Percentiles rank a stretch among this genome's conserved stretches.
These are phyloP conservation scores for Isabelozyma pseudorhagii DNA, from an alignment of 805 yeast genomes.

Conservation along the genomic window DNA sequence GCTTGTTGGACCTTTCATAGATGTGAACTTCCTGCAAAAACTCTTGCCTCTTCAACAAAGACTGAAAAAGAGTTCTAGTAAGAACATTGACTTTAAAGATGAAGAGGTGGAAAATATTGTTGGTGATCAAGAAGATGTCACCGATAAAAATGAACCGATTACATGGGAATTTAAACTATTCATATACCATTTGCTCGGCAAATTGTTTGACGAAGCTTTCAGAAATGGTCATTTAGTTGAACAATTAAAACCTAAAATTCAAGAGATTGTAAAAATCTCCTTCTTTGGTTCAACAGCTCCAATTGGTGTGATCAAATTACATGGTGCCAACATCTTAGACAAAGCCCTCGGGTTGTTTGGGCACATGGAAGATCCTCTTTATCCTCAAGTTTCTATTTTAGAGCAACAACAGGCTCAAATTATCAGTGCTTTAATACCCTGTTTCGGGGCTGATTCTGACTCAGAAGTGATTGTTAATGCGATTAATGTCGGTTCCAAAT, in stretches of 20 bases:
- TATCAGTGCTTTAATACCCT: conserved; percentile 83
- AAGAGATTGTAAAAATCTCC: conserved; percentile 72
- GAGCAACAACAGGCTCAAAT: conserved; percentile 96
- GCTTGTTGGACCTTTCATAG: conserved; percentile 39
- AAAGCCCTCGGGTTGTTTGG: conserved; percentile 61
- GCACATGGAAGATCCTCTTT: conserved; percentile 64
- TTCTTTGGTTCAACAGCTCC: conserved; percentile 79
- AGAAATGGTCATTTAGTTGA: conserved; percentile 36
- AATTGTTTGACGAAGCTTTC: conserved; percentile 38
- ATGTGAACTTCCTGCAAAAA: conserved; percentile 36
- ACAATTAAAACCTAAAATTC: conserved; percentile 43
- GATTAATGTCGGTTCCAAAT: conserved; percentile 70
- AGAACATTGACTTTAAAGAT: conserved; percentile 32
- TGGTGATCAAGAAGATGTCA: conserved; percentile 28
- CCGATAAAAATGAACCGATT: conserved; percentile 52
- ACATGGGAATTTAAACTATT: conserved; percentile 54
- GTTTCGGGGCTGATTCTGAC: conserved; percentile 71
- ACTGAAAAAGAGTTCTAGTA: conserved; percentile 15
- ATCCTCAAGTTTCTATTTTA: conserved; percentile 64
- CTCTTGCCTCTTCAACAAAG: conserved; percentile 40
- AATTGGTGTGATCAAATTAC: conserved; percentile 53
- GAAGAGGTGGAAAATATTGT: conserved; percentile 42
- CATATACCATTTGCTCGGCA: conserved; percentile 45
- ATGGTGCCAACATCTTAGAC: conserved; percentile 67
- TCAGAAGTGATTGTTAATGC: conserved; percentile 76